These are phyloP conservation scores for Yamadazyma spencermartinsiae DNA, from an alignment of 1,139 yeast genomes.

Conservation along the genomic window DNA sequence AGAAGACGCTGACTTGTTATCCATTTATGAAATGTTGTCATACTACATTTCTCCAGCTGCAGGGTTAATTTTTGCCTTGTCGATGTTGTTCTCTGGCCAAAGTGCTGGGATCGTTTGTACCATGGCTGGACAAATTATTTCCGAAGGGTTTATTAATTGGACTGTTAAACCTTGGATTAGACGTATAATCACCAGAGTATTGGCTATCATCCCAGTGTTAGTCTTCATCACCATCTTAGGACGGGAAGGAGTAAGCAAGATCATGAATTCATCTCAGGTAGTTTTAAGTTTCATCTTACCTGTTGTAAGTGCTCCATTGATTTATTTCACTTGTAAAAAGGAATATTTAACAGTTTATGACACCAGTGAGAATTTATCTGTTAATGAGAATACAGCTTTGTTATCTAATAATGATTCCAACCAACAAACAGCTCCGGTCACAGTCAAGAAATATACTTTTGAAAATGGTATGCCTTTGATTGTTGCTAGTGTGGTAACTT, in stretches of 20 bases:
- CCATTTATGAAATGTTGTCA: conserved; percentile 62
- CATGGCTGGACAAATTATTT: conserved; percentile 81
- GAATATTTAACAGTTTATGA: conserved; percentile 56
- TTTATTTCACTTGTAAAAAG: conserved; percentile 65
- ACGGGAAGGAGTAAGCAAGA: conserved; percentile 65
- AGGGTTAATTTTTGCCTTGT: conserved; percentile 76
- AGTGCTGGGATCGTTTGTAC: conserved; percentile 84
- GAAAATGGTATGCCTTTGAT: conserved; percentile 66
- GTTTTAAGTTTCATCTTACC: conserved; percentile 69
- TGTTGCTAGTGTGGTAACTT: conserved; percentile 57
- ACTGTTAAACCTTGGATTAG: conserved; percentile 71
- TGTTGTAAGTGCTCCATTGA: conserved; percentile 72
- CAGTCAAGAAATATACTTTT: conserved; percentile 35
- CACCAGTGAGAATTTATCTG: conserved; percentile 15
- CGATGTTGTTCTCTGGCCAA: conserved; percentile 73
- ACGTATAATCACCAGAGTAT: conserved; percentile 66
- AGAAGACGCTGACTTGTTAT: conserved; percentile 69
- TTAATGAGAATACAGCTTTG: conserved; percentile 20
- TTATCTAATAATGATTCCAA: conserved; percentile 8
- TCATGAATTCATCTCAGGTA: conserved; percentile 75
- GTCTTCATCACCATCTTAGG: conserved; percentile 65
- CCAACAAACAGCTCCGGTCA: conserved; percentile 8
- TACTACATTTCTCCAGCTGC: conserved; percentile 65
- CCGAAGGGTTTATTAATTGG: conserved; percentile 84
- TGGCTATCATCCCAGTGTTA: conserved; percentile 73